These are phyloP conservation scores for Xylariales sp. DNA, from an alignment of 2,329 filamentous ascomycete genomes.

Conservation along the genomic window DNA sequence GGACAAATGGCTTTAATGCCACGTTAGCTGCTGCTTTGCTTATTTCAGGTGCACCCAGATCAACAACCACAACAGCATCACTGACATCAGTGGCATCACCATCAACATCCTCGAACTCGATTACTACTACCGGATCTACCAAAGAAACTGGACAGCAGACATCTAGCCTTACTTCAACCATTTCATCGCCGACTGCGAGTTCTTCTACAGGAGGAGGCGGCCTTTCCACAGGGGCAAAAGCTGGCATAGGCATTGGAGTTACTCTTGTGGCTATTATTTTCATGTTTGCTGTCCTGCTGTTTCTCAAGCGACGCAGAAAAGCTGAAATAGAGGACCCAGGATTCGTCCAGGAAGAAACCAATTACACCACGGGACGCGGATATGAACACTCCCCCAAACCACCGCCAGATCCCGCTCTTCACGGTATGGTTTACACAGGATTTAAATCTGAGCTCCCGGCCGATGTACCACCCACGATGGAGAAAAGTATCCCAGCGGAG, in stretches of 20 bases:
- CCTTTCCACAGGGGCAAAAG: conserved; percentile 8
- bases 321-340: not conserved
- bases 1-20: conserved; percentile 6
- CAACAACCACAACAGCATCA: not conserved
- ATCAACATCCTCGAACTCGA: too few relatives aligned
- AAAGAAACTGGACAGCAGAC: not conserved
- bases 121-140: not conserved
- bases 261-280: conserved; percentile 5
- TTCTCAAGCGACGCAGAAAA: conserved; percentile 2
- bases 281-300: not conserved
- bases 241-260: conserved; percentile 8
- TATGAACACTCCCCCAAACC: not conserved
- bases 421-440: not conserved
- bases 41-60: not conserved
- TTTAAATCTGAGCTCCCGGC: conserved; percentile 9
- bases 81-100: too few relatives aligned
- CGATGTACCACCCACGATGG: conserved; percentile 2
- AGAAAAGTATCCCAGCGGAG: too few relatives aligned
- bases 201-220: not conserved
- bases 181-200: not conserved
- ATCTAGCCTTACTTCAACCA: not conserved
- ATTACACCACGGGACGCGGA: not conserved
- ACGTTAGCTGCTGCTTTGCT: not conserved
- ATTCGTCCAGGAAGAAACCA: not conserved
- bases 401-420: not conserved